Conservation (phyloP, 768 basidiomycete species). For the Solioccasus polychromus region DNA sequence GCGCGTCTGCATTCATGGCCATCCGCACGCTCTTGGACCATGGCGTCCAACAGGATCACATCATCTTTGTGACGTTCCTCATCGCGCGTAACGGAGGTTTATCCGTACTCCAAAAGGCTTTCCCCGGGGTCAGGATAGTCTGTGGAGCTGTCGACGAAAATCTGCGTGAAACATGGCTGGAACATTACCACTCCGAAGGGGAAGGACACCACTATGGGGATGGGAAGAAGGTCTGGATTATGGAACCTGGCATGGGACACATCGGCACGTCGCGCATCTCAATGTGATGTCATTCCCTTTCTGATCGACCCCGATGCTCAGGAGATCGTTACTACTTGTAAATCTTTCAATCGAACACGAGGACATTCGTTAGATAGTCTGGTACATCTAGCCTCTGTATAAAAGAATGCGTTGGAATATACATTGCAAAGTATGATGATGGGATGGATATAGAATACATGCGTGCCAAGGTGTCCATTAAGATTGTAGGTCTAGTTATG, state of each 20-base stretch:
- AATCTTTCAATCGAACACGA: slow-evolving; percentile 9
- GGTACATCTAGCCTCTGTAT: slow-evolving; percentile 3
- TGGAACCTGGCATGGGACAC: slow-evolving; percentile 87
- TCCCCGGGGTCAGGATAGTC: slow-evolving; percentile 81
- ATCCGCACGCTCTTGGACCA: slow-evolving; percentile 93
- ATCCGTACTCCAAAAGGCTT: slow-evolving; percentile 73
- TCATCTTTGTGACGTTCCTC: slow-evolving; percentile 88
- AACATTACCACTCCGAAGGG: slow-evolving; percentile 50
- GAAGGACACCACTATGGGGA: slow-evolving; percentile 39
- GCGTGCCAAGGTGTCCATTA: neutral
- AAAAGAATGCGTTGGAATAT: slow-evolving; percentile 13
- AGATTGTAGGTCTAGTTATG: slow-evolving; percentile 5
- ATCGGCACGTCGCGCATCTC: slow-evolving; percentile 52
- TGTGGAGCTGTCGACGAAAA: slow-evolving; percentile 80
- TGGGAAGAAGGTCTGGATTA: slow-evolving; percentile 72
- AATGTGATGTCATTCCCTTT: neutral
- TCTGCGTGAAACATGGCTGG: slow-evolving; percentile 72
- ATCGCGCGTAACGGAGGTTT: slow-evolving; percentile 82
- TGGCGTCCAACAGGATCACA: slow-evolving; percentile 77
- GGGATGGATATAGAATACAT: slow-evolving; percentile 3
- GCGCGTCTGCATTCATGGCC: slow-evolving; percentile 91
- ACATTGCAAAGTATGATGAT: slow-evolving; percentile 14
- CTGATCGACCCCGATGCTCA: slow-evolving; percentile 10
- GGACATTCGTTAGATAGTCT: slow-evolving; percentile 6
- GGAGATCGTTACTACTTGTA: slow-evolving; percentile 43